phyloP scores from a whole-genome alignment of 2,329 filamentous ascomycete species.

The Phialophora tarda region DNA sequence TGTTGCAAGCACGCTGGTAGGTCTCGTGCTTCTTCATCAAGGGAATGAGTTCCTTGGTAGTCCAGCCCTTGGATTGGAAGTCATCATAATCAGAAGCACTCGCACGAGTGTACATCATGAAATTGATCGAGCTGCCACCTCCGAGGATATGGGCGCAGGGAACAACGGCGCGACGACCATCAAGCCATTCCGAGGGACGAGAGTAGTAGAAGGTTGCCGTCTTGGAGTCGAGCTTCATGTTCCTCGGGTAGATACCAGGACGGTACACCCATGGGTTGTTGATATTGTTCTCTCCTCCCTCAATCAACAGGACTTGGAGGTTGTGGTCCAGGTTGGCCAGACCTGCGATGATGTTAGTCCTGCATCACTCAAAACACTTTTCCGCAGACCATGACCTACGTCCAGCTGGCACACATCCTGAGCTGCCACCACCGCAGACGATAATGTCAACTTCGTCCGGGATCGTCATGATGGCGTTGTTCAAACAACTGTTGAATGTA shows the following conservation, averaged over 20 bases:
- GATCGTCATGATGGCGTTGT: slow-evolving; percentile 58
- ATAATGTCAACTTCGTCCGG: slow-evolving; percentile 83
- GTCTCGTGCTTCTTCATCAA: slow-evolving; percentile 83
- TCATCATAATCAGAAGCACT: slow-evolving; percentile 64
- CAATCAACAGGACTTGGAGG: slow-evolving; percentile 72
- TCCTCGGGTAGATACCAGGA: slow-evolving; percentile 76
- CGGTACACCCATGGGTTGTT: slow-evolving; percentile 80
- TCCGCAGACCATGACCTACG: slow-evolving; percentile 40
- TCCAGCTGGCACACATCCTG: slow-evolving; percentile 48
- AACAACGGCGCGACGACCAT: slow-evolving; percentile 73
- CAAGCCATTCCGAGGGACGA: slow-evolving; percentile 72
- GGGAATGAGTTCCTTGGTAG: slow-evolving; percentile 73
- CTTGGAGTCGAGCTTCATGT: slow-evolving; percentile 78
- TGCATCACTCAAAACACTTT: slow-evolving; percentile 41
- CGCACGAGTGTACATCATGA: slow-evolving; percentile 61
- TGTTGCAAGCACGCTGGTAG: slow-evolving; percentile 70
- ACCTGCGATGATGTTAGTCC: slow-evolving; percentile 45
- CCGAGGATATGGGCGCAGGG: slow-evolving; percentile 75
- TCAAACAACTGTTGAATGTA: not conserved
- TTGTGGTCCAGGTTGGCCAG: slow-evolving; percentile 78
- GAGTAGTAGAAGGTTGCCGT: slow-evolving; percentile 83
- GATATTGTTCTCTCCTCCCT: slow-evolving; percentile 73
- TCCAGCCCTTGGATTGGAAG: slow-evolving; percentile 81
- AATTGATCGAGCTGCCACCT: slow-evolving; percentile 76
- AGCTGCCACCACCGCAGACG: slow-evolving; percentile 75